A percentile compares a stretch with the other conserved stretches of the same genome.
Evolutionary conservation across 2,329 filamentous ascomycete species (phyloP).

Genomic region (Decorospora gaudefroyi): DNA sequence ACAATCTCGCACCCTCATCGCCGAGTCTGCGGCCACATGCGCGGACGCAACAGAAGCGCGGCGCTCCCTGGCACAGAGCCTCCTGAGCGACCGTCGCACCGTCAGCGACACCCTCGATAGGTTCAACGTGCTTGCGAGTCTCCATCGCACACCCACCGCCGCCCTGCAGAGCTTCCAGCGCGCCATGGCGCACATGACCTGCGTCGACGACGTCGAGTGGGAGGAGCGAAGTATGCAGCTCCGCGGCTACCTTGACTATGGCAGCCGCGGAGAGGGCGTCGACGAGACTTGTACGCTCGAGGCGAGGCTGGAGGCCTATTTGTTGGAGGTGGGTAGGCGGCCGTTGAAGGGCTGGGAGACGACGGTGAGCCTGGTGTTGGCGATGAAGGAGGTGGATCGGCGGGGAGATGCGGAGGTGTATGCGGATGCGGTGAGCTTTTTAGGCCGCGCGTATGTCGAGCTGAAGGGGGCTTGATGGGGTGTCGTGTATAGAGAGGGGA

Average conservation of each 20-base stretch:
- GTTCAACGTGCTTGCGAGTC: conserved; percentile 16
- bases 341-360: conserved; percentile 22
- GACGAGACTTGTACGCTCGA: conserved; percentile 21
- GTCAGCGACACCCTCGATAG: conserved; percentile 8
- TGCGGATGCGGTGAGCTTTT: conserved; percentile 20
- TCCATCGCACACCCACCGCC: conserved; percentile 6
- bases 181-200: conserved; percentile 24
- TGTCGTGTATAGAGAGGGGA: too few species aligned
- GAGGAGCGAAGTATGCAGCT: conserved; percentile 14
- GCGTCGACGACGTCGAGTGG: conserved; percentile 17
- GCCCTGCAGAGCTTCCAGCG: conserved; percentile 16
- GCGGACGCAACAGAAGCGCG: conserved; percentile 5
- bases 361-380: conserved; percentile 13
- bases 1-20: conserved; percentile 12
- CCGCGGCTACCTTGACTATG: conserved; percentile 2
- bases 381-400: conserved; percentile 17
- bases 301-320: conserved; percentile 22
- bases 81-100: conserved; percentile 6
- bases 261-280: conserved; percentile 8
- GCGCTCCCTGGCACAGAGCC: conserved; percentile 12
- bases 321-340: conserved; percentile 19
- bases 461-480: neutral
- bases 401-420: conserved; percentile 12
- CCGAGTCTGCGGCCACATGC: conserved; percentile 12
- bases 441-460: conserved; percentile 14